Evolutionary conservation across 2,329 filamentous ascomycete species (phyloP).

Genomic region (Cercospora nicotianae): DNA sequence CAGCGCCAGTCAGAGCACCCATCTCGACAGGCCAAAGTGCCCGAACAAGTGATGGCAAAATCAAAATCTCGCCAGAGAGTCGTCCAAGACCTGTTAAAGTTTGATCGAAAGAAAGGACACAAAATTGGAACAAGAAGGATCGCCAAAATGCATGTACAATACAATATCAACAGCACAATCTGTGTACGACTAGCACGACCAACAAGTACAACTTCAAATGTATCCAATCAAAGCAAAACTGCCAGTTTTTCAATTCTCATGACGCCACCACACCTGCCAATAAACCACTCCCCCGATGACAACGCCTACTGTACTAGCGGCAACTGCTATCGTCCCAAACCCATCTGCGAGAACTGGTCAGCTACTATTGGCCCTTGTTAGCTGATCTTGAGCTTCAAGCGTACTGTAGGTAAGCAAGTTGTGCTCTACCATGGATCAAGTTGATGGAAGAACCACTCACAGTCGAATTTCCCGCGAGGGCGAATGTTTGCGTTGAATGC

Average conservation of each 20-base stretch:
- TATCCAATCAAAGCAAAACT: no score
- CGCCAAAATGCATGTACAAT: not conserved
- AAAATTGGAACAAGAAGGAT: not conserved
- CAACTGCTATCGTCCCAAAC: not conserved
- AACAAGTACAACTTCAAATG: not conserved
- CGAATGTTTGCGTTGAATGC: not conserved
- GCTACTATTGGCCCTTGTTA: not conserved
- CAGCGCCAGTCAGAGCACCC: constrained; percentile 13
- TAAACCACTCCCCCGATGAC: not conserved
- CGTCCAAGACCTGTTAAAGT: constrained; percentile 23
- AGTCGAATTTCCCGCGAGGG: not conserved
- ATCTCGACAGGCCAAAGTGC: constrained; percentile 14
- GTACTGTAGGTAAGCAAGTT: not conserved
- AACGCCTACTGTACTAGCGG: not conserved
- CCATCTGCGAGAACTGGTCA: constrained; percentile 13
- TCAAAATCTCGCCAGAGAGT: constrained; percentile 27
- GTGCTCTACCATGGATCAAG: not conserved
- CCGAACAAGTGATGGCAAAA: constrained; percentile 24
- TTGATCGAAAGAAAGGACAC: not conserved
- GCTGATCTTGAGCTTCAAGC: not conserved
- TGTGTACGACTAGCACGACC: not conserved
- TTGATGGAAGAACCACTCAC: constrained; percentile 5
- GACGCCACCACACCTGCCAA: not conserved
- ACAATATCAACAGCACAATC: not conserved
- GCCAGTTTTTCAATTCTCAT: not conserved